Base-by-base conservation (phyloP, 495 filamentous ascomycete species). In the Bacidia gigantensis region DNA sequence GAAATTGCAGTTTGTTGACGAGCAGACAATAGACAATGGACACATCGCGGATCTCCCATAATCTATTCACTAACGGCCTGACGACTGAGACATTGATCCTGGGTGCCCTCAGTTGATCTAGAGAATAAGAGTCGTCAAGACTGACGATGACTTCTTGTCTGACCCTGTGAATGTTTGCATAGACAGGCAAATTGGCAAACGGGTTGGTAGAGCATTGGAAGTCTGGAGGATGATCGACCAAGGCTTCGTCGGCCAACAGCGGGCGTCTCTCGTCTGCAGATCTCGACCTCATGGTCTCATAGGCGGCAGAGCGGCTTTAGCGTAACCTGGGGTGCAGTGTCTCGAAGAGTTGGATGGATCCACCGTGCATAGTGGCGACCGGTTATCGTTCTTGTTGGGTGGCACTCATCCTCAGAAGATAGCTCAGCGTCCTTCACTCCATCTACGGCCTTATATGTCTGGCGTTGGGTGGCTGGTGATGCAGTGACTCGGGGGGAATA, bases 11-110 rank as follows among this genome's bases (percentile, higher is more conserved):
- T 24, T 80, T 69, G 60, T 87, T 87, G 51, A 86, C 82, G 10
- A 87, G 72, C 38, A 87, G 70, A 58, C 81, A 85, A 62, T 85
- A 87, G 9, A 82, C 76, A 38, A 83, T 74, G 1, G 82, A 85
- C 35, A 84, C 77, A 62, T 87, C 83, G 46, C 82, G 69, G 44
- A 73, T 69, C 54, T 81, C 78, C 59, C 83, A 86, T 2, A 85
- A 67, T 54, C 78, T 80, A 60, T 86, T 79, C 18, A 87, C 79
- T 17, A 86, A 63, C 3, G 83, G 82, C 47, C 82, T 72, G 3
- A 85, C 77, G 25, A 86, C 75, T 2, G 76, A 70, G n/a, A 81
- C 68, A 59, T 84, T 86, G 65, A 87, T 82, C 50, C 82, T 71
- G 35, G 83, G 74, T 58, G 80, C 79, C 52, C 74, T 72, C 11